These are phyloP conservation scores for Trichoderma semiorbis DNA, from an alignment of 2,329 filamentous ascomycete species.

Conservation along the genomic window DNA sequence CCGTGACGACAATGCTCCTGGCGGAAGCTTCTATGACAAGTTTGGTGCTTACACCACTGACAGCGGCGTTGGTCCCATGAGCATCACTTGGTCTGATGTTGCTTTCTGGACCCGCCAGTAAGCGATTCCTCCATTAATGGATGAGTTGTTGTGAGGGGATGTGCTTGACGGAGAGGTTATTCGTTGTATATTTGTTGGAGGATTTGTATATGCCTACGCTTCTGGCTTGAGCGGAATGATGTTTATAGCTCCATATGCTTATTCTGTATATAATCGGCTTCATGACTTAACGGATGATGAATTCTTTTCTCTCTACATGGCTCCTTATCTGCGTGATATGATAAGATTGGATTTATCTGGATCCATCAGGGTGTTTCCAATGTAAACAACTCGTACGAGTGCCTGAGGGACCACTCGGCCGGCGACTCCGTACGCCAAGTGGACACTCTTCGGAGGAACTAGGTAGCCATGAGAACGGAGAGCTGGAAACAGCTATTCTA, in stretches of 20 bases:
- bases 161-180: neutral
- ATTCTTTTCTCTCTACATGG: neutral
- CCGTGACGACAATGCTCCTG: constrained; percentile 22
- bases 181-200: constrained; percentile 7
- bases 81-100: constrained; percentile 24
- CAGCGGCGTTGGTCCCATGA: constrained; percentile 22
- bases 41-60: constrained; percentile 27
- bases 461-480: neutral
- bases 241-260: neutral
- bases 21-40: constrained; percentile 28
- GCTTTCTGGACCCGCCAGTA: constrained; percentile 22
- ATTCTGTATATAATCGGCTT: neutral
- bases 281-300: neutral
- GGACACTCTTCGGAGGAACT: neutral
- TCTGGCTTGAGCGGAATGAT: neutral
- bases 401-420: neutral
- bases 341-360: neutral
- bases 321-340: neutral
- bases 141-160: neutral
- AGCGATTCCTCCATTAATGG: neutral
- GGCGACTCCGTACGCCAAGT: neutral
- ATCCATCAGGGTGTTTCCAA: neutral
- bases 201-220: neutral
- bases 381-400: neutral
- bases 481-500: neutral